phyloP scores from a whole-genome alignment of 805 yeast species.

The Kodamaea hsintzibuensis region DNA sequence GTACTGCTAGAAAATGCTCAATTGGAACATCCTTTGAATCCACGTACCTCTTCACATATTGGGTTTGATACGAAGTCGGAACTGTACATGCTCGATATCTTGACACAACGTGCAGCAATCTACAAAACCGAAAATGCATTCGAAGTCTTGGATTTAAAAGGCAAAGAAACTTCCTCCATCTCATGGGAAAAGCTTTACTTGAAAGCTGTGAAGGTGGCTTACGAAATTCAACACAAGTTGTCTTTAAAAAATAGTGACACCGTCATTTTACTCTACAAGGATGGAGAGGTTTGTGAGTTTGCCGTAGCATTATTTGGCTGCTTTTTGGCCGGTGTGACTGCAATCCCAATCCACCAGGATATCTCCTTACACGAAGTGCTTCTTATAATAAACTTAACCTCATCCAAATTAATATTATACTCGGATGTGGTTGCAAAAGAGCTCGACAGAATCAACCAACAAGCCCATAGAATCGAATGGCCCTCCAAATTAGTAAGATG shows the following conservation, averaged over 20 bases:
- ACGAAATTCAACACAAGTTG: conserved; percentile 70
- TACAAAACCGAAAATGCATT: conserved; percentile 69
- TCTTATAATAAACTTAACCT: conserved; percentile 70
- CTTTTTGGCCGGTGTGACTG: conserved; percentile 89
- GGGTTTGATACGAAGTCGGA: conserved; percentile 23
- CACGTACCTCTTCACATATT: conserved; percentile 45
- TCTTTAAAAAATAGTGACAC: conserved; percentile 79
- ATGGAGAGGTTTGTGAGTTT: conserved; percentile 81
- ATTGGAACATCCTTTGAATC: conserved; percentile 63
- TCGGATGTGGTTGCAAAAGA: conserved; percentile 78
- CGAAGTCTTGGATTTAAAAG: conserved; percentile 69
- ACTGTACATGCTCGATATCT: conserved; percentile 67
- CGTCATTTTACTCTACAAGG: conserved; percentile 81
- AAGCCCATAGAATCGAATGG: conserved; percentile 55
- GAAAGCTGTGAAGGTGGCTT: conserved; percentile 85
- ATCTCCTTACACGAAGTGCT: conserved; percentile 67
- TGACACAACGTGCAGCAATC: conserved; percentile 69
- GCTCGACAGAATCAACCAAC: conserved; percentile 59
- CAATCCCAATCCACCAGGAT: conserved; percentile 86
- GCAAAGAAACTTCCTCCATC: conserved; percentile 74
- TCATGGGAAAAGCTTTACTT: conserved; percentile 89
- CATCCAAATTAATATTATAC: conserved; percentile 73
- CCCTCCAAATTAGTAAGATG: conserved; percentile 73
- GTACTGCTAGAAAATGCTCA: conserved; percentile 30
- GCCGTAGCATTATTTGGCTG: conserved; percentile 87